These are phyloP conservation scores for Fusarium metavorans DNA, from an alignment of 2,329 filamentous ascomycete species.

Conservation along the genomic window DNA sequence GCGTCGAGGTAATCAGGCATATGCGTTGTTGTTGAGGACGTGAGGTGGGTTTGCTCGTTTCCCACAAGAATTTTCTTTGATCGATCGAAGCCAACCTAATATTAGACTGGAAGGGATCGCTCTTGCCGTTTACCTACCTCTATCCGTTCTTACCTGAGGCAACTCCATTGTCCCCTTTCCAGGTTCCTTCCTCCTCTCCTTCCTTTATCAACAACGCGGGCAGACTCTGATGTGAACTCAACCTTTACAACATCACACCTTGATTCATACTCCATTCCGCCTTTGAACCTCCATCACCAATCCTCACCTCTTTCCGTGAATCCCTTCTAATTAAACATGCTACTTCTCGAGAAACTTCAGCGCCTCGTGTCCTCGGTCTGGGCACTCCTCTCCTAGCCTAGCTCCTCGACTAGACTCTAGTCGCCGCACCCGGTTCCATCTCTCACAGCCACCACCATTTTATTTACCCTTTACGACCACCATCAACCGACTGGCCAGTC, in stretches of 20 bases:
- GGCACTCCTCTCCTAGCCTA: constrained; percentile 26
- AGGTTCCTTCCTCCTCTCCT: not conserved
- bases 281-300: constrained; percentile 3
- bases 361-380: constrained; percentile 18
- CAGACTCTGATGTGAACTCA: not conserved
- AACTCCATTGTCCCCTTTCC: constrained; percentile 5
- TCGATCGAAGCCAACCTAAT: not conserved
- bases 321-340: constrained; percentile 20
- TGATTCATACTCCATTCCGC: not conserved
- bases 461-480: constrained; percentile 7
- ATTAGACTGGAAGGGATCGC: not conserved
- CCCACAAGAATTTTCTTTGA: not conserved
- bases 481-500: constrained; percentile 27
- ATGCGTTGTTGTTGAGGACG: not conserved
- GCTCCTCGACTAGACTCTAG: constrained; percentile 19
- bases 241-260: not conserved
- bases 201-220: not conserved
- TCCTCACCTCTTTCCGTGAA: not conserved
- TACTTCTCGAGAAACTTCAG: constrained; percentile 11
- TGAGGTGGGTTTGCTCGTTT: not conserved
- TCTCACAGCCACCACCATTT: constrained; percentile 18
- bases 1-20: not conserved
- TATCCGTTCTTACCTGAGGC: not conserved
- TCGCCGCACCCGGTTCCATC: constrained; percentile 5
- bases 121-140: constrained; percentile 7